Percentiles rank a stretch among this genome's conserved stretches.
phyloP scores from a whole-genome alignment of 2,329 filamentous ascomycete species.

The Paraphaeosphaeria minitans region DNA sequence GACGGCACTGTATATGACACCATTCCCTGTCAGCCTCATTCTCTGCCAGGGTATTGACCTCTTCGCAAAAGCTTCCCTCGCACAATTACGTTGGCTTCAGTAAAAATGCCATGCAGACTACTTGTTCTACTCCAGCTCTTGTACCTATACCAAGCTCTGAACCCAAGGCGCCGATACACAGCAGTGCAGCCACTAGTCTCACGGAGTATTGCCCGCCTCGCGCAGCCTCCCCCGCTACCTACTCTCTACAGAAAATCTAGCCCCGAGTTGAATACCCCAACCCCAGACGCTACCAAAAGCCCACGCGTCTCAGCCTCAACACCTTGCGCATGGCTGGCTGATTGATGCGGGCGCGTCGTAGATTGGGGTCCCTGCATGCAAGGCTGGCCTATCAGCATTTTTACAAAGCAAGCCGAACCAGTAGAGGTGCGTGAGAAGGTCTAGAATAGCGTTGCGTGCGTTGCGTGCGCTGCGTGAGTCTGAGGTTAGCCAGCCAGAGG shows the following conservation, averaged over 20 bases:
- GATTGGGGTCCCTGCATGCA: neutral
- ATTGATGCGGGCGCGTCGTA: neutral
- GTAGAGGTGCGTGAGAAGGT: neutral
- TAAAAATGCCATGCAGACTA: too few relatives aligned
- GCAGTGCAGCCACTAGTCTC: neutral
- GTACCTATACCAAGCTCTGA: neutral
- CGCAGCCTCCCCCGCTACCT: neutral
- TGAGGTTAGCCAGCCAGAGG: neutral
- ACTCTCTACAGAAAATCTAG: neutral
- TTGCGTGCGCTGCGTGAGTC: neutral
- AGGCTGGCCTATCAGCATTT: neutral
- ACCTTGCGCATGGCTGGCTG: neutral
- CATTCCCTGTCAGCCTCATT: too few relatives aligned
- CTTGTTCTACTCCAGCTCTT: too few relatives aligned
- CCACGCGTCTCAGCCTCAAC: neutral
- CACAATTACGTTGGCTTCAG: too few relatives aligned
- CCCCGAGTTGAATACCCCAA: neutral
- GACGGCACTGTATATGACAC: too few relatives aligned
- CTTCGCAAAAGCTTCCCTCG: too few relatives aligned
- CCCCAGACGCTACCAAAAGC: neutral
- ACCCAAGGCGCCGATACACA: neutral
- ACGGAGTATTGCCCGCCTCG: neutral
- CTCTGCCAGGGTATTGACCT: too few relatives aligned
- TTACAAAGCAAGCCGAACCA: neutral
- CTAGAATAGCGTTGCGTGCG: neutral